Evolutionary conservation across 148 eudicot species (phyloP), one percentile per base, ranked within the genome.

Genomic region (Silene uniflora): DNA sequence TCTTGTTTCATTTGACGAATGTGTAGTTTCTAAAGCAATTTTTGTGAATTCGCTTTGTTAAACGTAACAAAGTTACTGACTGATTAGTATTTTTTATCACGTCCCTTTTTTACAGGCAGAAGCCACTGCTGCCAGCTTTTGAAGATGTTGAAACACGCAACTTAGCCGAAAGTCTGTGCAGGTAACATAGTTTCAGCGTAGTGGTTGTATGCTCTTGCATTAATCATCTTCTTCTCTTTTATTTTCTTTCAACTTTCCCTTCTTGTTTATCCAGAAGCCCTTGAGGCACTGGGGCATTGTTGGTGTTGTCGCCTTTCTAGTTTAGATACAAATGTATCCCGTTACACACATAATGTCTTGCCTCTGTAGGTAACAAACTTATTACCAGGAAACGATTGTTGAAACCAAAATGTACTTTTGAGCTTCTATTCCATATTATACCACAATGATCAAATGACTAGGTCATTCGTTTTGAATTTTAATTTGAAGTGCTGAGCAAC

Each of bases 81-180:
- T 24, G 7, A 54, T 24, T 6, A 3, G 22, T 12, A 16, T 64
- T 35, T 47, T 52, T n/a, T 46, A 3, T 59, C 5, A 42, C 71
- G 12, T 79, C 61, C 78, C 60, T 83, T 70, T 13, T n/a, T 67
- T 83, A 71, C 96, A 95, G 99, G 86, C 91, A 87, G 82, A 92
- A 85, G 88, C 82, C 99, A 76, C 77, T 95, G 83, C 90, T 95
- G 76, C 99, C 99, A 86, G 81, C 97, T 75, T 86, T 95, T 66
- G 99, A 95, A 85, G 95, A 93, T 63, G 87, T 84, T 14, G 97
- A 95, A 86, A 93, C 79, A 83, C 96, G 99, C 52, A 87, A 84
- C 78, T 86, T 95, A 72, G 99, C 92, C 49, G 99, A 95, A 79
- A 89, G 92, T 86, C 85, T 95, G 76, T 78, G 92, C 81, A 92